phyloP scores from a whole-genome alignment of 345 rosid species.

The Arabidopsis thaliana region DNA sequence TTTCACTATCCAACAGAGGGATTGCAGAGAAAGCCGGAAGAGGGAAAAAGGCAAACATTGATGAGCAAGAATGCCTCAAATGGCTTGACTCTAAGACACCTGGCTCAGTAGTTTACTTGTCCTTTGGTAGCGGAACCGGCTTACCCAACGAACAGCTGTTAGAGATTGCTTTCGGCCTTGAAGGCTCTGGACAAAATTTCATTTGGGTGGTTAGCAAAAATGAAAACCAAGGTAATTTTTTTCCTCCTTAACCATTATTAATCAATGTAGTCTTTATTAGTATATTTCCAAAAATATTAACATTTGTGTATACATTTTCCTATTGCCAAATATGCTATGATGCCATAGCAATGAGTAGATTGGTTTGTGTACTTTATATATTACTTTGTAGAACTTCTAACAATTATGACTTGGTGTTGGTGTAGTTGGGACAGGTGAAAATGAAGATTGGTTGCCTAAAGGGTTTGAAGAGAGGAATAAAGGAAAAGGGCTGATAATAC shows the following conservation, averaged over 20 bases:
- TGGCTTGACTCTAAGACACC: conserved; percentile 51
- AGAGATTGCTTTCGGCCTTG: conserved; percentile 53
- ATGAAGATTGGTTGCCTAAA: conserved; percentile 49
- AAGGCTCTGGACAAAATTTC: conserved; percentile 49
- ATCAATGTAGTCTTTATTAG: background rate
- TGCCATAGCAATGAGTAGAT: background rate
- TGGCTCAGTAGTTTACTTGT: conserved; percentile 50
- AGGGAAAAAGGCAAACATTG: conserved; percentile 44
- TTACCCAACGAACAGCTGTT: conserved; percentile 44
- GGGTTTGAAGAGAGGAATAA: conserved; percentile 50
- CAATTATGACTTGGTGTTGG: conserved; percentile 26
- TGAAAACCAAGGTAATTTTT: conserved; percentile 24
- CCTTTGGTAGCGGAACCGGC: conserved; percentile 50
- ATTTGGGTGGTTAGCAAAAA: conserved; percentile 55
- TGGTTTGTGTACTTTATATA: background rate
- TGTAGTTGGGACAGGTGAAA: conserved; percentile 33
- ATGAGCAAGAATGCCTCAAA: conserved; percentile 48
- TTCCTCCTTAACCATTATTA: background rate
- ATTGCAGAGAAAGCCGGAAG: conserved; percentile 42
- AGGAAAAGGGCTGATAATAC: conserved; percentile 53
- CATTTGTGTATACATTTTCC: background rate
- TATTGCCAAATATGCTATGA: background rate
- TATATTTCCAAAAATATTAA: background rate
- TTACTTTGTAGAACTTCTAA: background rate
- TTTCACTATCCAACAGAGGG: conserved; percentile 46